Base-by-base conservation (phyloP, 2,329 filamentous ascomycete genomes). In the Aureobasidium sp. region DNA sequence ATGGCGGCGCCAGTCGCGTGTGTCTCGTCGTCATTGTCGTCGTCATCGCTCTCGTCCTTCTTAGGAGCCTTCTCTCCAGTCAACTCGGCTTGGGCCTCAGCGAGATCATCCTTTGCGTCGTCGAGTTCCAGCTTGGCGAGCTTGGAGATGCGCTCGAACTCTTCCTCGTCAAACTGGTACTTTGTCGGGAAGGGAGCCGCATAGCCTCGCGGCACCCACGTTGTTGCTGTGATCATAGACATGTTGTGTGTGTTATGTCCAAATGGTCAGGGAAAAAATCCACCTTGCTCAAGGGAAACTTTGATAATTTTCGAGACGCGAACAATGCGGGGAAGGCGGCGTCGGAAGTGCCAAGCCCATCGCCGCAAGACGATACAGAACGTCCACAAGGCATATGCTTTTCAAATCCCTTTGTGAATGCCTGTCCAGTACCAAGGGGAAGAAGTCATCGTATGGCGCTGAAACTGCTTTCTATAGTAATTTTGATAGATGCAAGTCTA, bases 81-180 rank as follows among this genome's bases (percentile, higher is more conserved):
- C 53, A 63, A 66, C 25, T 70, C 68, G 9, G 70, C 67, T 21
- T 66, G 80, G 11, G 91, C 91, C 68, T 89, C 86, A 66, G 88
- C 84, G 64, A 96, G 77, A 70, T 94, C 92, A 32, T 92, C 89
- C 70, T 93, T 88, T 30, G 94, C 94, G 76, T 97, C 94, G 71
- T 97, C 90, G 36, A 97, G 83, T 76, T 96, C 88, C 49, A 80
- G 72, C 65, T 79, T 79, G n/a, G 78, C 78, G 32, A 80, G 74
- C 69, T 80, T 76, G 37, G 77, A 74, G 64, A 81, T 81, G 59
- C 79, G 74, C 63, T 75, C 76, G 64, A 78, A 80, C 65, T 81
- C 79, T 65, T 79, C 78, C 62, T 80, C 78, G 70, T 80, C 77
- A 67, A 81, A 79, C 37, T 74, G 72, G 63, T 80, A 80, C 68